phyloP scores from a whole-genome alignment of 176 grass and related monocot genomes.

The Hsuehochloa calcarea region DNA sequence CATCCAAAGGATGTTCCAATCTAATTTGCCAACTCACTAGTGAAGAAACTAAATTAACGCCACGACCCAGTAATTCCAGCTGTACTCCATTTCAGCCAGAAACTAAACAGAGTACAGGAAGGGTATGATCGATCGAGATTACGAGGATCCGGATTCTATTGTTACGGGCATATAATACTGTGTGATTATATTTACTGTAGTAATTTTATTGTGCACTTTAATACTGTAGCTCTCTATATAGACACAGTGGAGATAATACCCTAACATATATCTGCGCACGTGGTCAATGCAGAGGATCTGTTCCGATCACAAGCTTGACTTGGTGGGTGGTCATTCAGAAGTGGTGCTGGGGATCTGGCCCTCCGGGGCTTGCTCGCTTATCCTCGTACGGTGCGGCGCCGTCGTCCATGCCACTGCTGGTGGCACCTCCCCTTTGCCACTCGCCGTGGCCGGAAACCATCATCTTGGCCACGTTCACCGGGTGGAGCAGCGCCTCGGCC shows the following conservation, averaged over 20 bases:
- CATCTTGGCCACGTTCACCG: background rate
- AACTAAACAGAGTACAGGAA: background rate
- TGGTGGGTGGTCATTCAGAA: background rate
- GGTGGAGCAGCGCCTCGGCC: background rate
- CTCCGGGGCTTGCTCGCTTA: slow-evolving; percentile 4
- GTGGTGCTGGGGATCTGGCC: slow-evolving; percentile 13
- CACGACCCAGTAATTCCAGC: background rate
- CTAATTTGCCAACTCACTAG: background rate
- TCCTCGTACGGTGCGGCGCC: background rate
- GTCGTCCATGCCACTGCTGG: too few species aligned
- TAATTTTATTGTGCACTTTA: too few species aligned
- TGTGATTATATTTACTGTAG: too few species aligned
- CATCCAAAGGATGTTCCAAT: background rate
- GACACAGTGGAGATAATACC: too few species aligned
- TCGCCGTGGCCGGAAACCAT: background rate
- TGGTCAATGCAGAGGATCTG: too few species aligned
- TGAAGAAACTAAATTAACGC: background rate
- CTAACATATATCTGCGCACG: too few species aligned
- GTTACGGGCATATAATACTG: too few species aligned
- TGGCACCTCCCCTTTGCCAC: background rate
- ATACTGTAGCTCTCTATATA: too few species aligned
- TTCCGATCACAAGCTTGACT: background rate
- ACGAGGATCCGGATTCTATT: too few species aligned
- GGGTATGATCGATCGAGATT: too few species aligned
- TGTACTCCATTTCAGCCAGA: background rate